Base-by-base conservation (phyloP, 371 early-diverging fungal species). In the Mucor circinelloides region DNA sequence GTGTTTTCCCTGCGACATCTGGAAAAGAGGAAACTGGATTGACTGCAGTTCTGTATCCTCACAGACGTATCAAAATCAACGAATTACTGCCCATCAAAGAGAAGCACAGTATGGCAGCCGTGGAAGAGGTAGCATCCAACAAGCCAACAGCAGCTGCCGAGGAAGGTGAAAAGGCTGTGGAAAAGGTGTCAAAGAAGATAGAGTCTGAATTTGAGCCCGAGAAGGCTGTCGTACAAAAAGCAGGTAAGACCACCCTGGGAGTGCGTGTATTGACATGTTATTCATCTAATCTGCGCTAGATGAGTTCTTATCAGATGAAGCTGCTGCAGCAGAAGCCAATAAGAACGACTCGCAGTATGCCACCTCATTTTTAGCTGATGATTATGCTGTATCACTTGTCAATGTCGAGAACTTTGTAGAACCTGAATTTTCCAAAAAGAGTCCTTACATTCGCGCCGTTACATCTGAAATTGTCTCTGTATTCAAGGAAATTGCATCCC, bases 381-480 rank as follows among this genome's bases (percentile, higher is more conserved):
- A 94, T 57, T 87, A 90, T 71, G 85, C 81, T 50, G 95, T 95
- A 13, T 91, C 96, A 1, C 78, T 96, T 23, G 91, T 87, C 13
- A 91, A 93, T 62, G 95, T 96, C 15, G 94, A 93, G 40, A 96
- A 96, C 71, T 76, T 95, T 70, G 67, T 77, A 17, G 97, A 97
- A 69, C 88, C 93, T 60, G 90, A 93, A 6, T 95, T 90, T 78
- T 92, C 90, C 42, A 85, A 90, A 64, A 93, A 93, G 77, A 93
- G 92, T 71, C 90, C 89, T 36, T 82, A 95, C 13, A 86, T 98
- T 50, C 92, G 95, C 32, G 99, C 99, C 25, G 90, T 94, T 17
- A 95, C 97, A n/a, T 91, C 94, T 2, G 99, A 98, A 76, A 96
- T 97, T 68, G 93, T 97, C 8, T 91, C 95, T 7, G 96, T 94